These are phyloP conservation scores for Juglanconis juglandina DNA, from an alignment of 2,329 filamentous ascomycete genomes.

Conservation along the genomic window DNA sequence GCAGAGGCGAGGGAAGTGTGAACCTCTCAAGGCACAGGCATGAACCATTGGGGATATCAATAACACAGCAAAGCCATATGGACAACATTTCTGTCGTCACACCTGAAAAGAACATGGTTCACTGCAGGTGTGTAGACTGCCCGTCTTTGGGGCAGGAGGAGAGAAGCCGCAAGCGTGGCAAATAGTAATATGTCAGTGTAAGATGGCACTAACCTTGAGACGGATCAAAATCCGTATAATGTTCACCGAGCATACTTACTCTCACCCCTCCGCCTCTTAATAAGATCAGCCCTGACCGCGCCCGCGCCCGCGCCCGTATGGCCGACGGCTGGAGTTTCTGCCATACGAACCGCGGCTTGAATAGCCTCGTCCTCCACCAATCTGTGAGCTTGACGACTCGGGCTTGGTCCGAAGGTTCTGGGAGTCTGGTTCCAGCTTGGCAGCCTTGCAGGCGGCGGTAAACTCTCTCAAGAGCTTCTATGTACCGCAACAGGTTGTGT, in stretches of 20 bases:
- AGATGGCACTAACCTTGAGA: no score
- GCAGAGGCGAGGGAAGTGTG: no score
- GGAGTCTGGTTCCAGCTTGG: neutral
- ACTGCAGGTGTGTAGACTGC: no score
- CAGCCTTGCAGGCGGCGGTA: constrained; percentile 7
- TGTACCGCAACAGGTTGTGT: neutral
- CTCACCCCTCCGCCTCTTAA: neutral
- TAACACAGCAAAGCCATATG: no score
- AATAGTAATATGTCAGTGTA: no score
- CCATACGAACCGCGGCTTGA: neutral
- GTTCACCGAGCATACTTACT: neutral
- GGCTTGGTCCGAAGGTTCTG: neutral
- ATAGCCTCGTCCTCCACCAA: neutral
- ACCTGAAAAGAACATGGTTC: no score
- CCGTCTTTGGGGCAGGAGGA: no score
- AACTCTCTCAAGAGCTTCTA: constrained; percentile 14
- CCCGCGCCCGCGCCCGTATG: neutral
- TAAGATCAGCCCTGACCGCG: neutral
- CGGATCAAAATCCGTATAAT: no score
- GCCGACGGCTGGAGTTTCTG: neutral
- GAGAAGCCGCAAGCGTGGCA: no score
- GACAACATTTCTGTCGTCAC: no score
- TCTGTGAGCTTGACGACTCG: neutral
- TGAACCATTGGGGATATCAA: no score
- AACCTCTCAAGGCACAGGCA: no score